Conservation (phyloP, 352 stramenopile genomes). For the Phytopythium kandeliae region DNA sequence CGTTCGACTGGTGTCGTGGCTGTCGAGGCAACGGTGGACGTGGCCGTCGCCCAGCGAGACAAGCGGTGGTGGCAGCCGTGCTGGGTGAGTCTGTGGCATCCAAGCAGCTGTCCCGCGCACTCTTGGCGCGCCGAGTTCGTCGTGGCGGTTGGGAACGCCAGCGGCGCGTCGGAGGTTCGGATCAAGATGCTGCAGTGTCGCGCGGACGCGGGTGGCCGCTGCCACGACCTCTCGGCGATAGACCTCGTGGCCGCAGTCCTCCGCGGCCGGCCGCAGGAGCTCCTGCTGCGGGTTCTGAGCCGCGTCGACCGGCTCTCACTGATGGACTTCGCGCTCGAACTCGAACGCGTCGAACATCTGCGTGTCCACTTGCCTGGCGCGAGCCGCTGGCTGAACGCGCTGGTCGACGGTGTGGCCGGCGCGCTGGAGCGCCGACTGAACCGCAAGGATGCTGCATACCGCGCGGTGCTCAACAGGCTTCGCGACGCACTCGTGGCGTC, state of each 20-base stretch:
- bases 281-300: slow-evolving; percentile 1
- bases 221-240: slow-evolving; percentile 2
- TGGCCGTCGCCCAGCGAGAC: background rate
- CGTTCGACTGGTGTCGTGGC: slow-evolving; percentile 1
- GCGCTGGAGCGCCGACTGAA: background rate
- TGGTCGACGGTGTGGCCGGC: background rate
- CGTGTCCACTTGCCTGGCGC: background rate
- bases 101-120: slow-evolving; percentile 1
- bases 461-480: background rate
- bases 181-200: slow-evolving; percentile 3
- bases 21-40: background rate
- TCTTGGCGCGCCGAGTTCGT: background rate
- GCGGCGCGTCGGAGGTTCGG: background rate
- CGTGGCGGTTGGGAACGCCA: background rate
- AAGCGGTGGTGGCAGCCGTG: slow-evolving; percentile 9
- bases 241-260: slow-evolving; percentile 1
- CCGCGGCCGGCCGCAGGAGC: background rate
- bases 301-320: slow-evolving; percentile 2
- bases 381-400: background rate
- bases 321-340: background rate
- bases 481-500: background rate
- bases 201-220: background rate
- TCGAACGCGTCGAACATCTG: background rate
- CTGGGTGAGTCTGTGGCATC: slow-evolving; percentile 5
- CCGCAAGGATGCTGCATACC: background rate